Percentiles rank a stretch among this genome's conserved stretches.
phyloP scores from a whole-genome alignment of 371 early-diverging fungal species.

The Lichtheimia ornata region DNA sequence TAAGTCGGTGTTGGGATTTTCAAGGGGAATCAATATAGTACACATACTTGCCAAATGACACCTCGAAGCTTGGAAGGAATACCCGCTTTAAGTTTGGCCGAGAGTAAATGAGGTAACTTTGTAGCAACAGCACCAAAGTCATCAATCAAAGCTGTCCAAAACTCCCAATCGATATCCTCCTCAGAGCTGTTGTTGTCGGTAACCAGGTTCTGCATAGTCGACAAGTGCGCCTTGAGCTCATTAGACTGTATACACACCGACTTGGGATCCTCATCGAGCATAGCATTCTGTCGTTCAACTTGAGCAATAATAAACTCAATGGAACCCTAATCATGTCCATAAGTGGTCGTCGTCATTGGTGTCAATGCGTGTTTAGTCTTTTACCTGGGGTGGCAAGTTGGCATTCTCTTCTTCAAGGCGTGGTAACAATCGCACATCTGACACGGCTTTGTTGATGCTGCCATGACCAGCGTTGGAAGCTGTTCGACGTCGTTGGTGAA shows the following conservation, averaged over 20 bases:
- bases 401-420: conserved; percentile 47
- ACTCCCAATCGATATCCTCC: conserved; percentile 82
- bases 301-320: conserved; percentile 56
- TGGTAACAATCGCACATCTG: conserved; percentile 41
- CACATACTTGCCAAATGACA: conserved; percentile 78
- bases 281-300: conserved; percentile 57
- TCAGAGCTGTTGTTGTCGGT: conserved; percentile 23
- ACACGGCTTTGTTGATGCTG: conserved; percentile 3
- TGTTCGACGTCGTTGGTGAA: conserved; percentile 28
- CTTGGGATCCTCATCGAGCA: conserved; percentile 59
- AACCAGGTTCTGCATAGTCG: conserved; percentile 50
- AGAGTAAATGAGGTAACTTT: conserved; percentile 62
- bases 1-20: too few relatives aligned
- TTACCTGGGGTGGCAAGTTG: conserved; percentile 38
- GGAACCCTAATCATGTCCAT: conserved; percentile 29
- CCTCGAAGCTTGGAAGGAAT: conserved; percentile 87
- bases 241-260: conserved; percentile 57
- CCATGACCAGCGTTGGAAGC: conserved; percentile 19
- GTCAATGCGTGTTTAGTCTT: background rate
- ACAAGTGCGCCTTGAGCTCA: conserved; percentile 52
- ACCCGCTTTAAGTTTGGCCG: conserved; percentile 77
- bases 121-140: conserved; percentile 73
- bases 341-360: background rate
- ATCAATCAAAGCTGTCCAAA: conserved; percentile 89
- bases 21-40: too few relatives aligned